phyloP scores from a whole-genome alignment of 257 asterid genomes.

The Penstemon davidsonii region DNA sequence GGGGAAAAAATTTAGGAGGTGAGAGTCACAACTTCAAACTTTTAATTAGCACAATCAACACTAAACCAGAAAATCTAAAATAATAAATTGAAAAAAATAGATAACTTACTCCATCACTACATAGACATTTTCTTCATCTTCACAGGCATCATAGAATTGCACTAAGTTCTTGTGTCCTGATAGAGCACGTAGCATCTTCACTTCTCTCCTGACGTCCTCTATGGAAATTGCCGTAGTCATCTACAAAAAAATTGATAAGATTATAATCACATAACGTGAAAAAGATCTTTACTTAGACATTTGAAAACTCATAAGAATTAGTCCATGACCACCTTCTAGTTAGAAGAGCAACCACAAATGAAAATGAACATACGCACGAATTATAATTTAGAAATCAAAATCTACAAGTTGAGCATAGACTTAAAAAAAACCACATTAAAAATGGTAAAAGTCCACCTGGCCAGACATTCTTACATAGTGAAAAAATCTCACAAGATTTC shows the following conservation, averaged over 20 bases:
- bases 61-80: neutral
- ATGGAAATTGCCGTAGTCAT: constrained; percentile 63
- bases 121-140: constrained; percentile 64
- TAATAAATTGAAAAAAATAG: neutral
- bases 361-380: neutral
- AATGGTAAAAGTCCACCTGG: constrained; percentile 10
- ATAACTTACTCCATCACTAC: constrained; percentile 68
- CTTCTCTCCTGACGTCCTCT: constrained; percentile 72
- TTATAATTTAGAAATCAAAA: neutral
- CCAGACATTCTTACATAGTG: constrained; percentile 4
- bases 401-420: neutral
- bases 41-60: neutral
- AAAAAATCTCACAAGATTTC: constrained; percentile 7
- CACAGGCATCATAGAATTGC: constrained; percentile 66
- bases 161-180: constrained; percentile 64
- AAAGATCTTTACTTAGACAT: neutral
- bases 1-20: constrained; percentile 1
- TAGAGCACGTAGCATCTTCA: constrained; percentile 59
- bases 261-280: too few species aligned
- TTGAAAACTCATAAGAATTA: neutral
- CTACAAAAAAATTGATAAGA: neutral
- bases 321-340: neutral
- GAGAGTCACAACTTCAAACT: neutral
- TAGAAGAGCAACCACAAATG: neutral
- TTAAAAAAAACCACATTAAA: neutral